These are phyloP conservation scores for Fraxinus latifolia DNA, from an alignment of 305 asterid genomes.

Conservation along the genomic window DNA sequence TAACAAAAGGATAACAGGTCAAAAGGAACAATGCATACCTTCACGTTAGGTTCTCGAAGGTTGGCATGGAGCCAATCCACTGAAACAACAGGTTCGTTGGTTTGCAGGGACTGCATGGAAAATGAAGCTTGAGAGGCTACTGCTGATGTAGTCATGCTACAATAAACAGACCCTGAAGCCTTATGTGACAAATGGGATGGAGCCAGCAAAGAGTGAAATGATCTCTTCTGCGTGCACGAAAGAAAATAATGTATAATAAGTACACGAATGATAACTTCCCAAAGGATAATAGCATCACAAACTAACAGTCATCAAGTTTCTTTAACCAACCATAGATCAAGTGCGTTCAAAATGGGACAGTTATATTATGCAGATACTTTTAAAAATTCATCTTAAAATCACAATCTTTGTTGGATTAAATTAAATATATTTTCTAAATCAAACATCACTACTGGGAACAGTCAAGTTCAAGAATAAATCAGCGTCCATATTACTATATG, in stretches of 20 bases:
- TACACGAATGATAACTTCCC: not conserved
- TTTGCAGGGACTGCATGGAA: slow-evolving; percentile 46
- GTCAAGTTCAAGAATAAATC: not conserved
- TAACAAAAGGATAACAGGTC: not conserved
- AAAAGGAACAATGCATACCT: slow-evolving; percentile 42
- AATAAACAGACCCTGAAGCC: slow-evolving; percentile 25
- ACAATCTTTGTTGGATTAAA: not conserved
- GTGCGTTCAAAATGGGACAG: not conserved
- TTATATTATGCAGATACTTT: not conserved
- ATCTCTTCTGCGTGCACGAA: slow-evolving; percentile 48
- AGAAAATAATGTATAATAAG: not conserved
- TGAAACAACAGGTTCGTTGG: slow-evolving; percentile 74
- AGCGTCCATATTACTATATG: not conserved
- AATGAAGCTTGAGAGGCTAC: slow-evolving; percentile 54
- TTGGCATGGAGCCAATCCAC: slow-evolving; percentile 92
- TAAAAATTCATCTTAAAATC: not conserved
- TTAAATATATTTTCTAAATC: not conserved
- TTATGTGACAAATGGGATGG: slow-evolving; percentile 38
- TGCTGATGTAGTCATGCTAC: slow-evolving; percentile 55
- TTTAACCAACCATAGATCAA: slow-evolving; percentile 6
- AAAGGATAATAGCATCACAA: not conserved
- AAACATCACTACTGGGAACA: not conserved
- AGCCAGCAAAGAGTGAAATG: slow-evolving; percentile 34
- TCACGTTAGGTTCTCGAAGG: slow-evolving; percentile 67
- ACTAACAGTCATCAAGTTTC: not conserved